Base-by-base conservation (phyloP, 163 green algal species). In the Trebouxia gelatinosa region DNA sequence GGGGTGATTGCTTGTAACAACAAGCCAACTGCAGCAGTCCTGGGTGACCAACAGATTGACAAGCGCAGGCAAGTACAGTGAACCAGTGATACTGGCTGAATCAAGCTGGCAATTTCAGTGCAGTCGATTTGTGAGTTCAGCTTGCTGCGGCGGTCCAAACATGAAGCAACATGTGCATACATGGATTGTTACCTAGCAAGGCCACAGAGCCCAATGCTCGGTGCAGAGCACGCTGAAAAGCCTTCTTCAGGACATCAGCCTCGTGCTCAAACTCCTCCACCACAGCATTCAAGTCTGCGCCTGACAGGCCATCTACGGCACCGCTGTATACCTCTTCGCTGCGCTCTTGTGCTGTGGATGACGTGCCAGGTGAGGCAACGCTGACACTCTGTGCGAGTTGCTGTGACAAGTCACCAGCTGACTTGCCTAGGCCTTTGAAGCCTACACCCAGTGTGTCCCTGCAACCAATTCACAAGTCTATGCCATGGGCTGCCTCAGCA, bases 391-490 rank as follows among this genome's bases (percentile, higher is more conserved):
- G 67, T 6, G 67, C 39, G n/a, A 75, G 67, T 28, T 75, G 67
- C n/a, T 61, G n/a, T n/a, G 39, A 61, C 39, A 75, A 4, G 26
- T 51, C 67, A 17, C 26, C 40, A 29, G 40, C 40, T 28, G 67
- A 75, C 17, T 75, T 75, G 67, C 67, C 39, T 38, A 75, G 26
- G 11, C 67, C 67, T 1, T 38, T 39, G 39, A 75, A 75, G 0
- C 67, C 67, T 17, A 29, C 67, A n/a, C 67, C 67, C 39, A 75
- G 39, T 4, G 67, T 75, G 28, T 75, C 62, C 62, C 62, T 70
- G 34, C 0, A 70, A 31, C n/a, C n/a, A n/a, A n/a, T n/a, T n/a
- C n/a, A n/a, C n/a, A n/a, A n/a, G n/a, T n/a, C n/a, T n/a, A n/a
- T n/a, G n/a, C n/a, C n/a, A n/a, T n/a, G n/a, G n/a, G n/a, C n/a